A percentile compares a stretch with the other conserved stretches of the same genome.
These are phyloP conservation scores for Parietichytrium sp. DNA, from an alignment of 108 stramenopile genomes.

Conservation along the genomic window DNA sequence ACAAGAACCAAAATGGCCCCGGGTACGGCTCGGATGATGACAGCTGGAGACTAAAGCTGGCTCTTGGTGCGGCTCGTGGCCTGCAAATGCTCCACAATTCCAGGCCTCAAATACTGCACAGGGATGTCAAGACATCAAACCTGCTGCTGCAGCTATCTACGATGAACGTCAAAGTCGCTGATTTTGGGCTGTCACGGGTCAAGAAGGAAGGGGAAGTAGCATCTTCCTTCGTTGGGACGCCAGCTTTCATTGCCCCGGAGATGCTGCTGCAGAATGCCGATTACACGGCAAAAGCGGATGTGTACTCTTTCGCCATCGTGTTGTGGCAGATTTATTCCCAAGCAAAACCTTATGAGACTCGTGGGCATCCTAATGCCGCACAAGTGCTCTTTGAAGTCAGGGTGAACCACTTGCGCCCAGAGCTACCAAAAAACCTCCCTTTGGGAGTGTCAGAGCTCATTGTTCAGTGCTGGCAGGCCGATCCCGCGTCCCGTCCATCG, in stretches of 20 bases:
- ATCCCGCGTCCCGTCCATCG: constrained; percentile 40
- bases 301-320: constrained; percentile 54
- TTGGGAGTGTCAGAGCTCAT: constrained; percentile 27
- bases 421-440: not conserved
- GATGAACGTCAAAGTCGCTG: constrained; percentile 54
- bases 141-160: constrained; percentile 45
- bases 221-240: constrained; percentile 41
- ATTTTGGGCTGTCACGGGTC: constrained; percentile 50
- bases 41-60: constrained; percentile 18
- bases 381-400: constrained; percentile 45
- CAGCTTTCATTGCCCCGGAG: constrained; percentile 54
- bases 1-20: not conserved
- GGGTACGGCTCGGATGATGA: not conserved
- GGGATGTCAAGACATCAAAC: constrained; percentile 59
- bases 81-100: constrained; percentile 53
- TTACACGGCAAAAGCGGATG: constrained; percentile 54
- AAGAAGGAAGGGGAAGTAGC: constrained; percentile 12
- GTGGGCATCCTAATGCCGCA: constrained; percentile 39
- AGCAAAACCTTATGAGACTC: constrained; percentile 40
- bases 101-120: constrained; percentile 52
- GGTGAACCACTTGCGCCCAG: constrained; percentile 30
- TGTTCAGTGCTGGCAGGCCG: constrained; percentile 43
- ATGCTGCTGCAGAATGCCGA: constrained; percentile 44
- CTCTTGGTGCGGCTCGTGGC: constrained; percentile 52
- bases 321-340: constrained; percentile 55